Evolutionary conservation across 495 filamentous ascomycete genomes (phyloP), one percentile per base, ranked within the genome.

Genomic region (Penicillium bovifimosum): DNA sequence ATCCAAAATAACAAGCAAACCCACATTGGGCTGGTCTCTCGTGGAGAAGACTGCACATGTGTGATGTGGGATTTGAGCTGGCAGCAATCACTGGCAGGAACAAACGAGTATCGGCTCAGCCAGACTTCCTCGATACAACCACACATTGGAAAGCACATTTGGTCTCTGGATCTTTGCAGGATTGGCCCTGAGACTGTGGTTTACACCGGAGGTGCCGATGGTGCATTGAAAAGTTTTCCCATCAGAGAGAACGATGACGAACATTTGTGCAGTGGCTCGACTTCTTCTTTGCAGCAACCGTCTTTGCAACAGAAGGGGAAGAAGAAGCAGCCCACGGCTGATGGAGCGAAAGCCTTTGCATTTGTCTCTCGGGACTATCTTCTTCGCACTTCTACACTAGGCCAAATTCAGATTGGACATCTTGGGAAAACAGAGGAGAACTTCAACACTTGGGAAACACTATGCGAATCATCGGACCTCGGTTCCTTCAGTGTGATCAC

Each of bases 61-160:
- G 80, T 86, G 49, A 68, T 79, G 56, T 96, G 91, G 91, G 65
- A 73, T 46, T 64, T 93, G 26, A 69, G 63, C 13, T 69, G 67
- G 65, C 55, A 68, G 8, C 33, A 50, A 26, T 63, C 50, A 9
- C 11, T 39, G 9, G 48, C 60, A 9, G 36, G 49, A n/a, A 32
- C 56, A 18, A 32, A 50, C 24, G 36, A 52, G 9, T 75, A 75
- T 53, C 50, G 69, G 2, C 67, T 93, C 29, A 69, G 50, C 7
- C 75, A 86, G 24, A 65, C 73, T 9, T 64, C 70, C 2, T 81
- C 77, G 10, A 76, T 77, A 33, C 68, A 73, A 14, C 81, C 78
- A 41, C 93, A 98, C 62, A 74, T 69, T 27, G 92, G 93, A 27
- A 97, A 96, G 65, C 88, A 96, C 61, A 83, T 96, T n/a, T 96